Evolutionary conservation across 148 eudicot species (phyloP).

Genomic region (Mesembryanthemum crystallinum): DNA sequence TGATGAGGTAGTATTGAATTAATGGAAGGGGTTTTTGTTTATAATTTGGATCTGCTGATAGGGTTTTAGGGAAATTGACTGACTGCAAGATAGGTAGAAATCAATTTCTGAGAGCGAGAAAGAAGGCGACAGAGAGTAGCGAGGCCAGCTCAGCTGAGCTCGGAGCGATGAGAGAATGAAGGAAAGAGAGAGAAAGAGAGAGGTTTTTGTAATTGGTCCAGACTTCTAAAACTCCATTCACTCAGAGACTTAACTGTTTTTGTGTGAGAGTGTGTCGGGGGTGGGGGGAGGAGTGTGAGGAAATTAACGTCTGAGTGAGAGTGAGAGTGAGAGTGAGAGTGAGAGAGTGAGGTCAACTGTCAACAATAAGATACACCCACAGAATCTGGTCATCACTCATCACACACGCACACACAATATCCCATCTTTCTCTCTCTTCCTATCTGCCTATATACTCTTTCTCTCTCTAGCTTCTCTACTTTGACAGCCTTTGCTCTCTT

Average conservation of each 20-base stretch:
- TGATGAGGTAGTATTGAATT: constrained; percentile 12
- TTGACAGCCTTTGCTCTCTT: too few relatives aligned
- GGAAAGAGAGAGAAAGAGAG: constrained; percentile 22
- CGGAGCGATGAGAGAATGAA: constrained; percentile 18
- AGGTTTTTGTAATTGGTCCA: constrained; percentile 34
- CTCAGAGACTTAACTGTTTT: neutral
- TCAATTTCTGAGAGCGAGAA: constrained; percentile 1
- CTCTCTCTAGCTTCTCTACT: constrained; percentile 13
- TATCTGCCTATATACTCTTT: constrained; percentile 20
- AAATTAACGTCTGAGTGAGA: constrained; percentile 25
- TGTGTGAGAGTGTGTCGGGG: constrained; percentile 5
- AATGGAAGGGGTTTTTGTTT: neutral
- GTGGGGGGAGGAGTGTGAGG: constrained; percentile 10
- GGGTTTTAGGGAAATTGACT: constrained; percentile 11
- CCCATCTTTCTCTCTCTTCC: constrained; percentile 29
- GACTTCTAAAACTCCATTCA: constrained; percentile 23
- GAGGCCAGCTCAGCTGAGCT: constrained; percentile 41
- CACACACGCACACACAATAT: constrained; percentile 20
- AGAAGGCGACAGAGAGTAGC: constrained; percentile 17
- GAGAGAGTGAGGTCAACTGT: constrained; percentile 43
- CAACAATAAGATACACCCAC: constrained; percentile 34
- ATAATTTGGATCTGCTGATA: neutral
- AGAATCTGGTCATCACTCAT: constrained; percentile 43
- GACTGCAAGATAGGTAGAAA: constrained; percentile 18
- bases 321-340: neutral